These are phyloP conservation scores for Carallia pectinifolia DNA, from an alignment of 345 rosid species.

Conservation along the genomic window DNA sequence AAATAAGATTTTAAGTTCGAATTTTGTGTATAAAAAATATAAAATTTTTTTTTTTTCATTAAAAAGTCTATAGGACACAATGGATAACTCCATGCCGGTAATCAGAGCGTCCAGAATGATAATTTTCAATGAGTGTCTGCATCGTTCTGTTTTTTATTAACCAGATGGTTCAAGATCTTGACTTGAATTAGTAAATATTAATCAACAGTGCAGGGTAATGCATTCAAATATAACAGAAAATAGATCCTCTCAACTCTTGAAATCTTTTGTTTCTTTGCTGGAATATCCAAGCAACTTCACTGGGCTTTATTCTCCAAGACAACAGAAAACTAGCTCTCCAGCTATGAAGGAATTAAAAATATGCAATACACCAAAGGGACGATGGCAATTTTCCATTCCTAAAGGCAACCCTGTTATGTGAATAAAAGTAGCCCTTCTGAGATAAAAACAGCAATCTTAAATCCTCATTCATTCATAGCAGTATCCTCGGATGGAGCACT, in stretches of 20 bases:
- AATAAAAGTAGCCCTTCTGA: conserved; percentile 15
- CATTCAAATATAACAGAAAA: conserved; percentile 1
- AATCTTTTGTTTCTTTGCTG: conserved; percentile 19
- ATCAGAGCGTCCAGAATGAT: too few relatives aligned
- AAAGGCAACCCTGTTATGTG: conserved; percentile 13
- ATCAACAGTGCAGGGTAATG: neutral
- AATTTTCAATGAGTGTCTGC: too few relatives aligned
- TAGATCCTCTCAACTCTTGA: conserved; percentile 16
- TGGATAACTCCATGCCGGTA: too few relatives aligned
- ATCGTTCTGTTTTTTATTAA: too few relatives aligned
- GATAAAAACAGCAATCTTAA: neutral
- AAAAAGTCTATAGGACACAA: too few relatives aligned
- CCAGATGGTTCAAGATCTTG: too few relatives aligned
- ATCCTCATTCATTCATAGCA: conserved; percentile 15
- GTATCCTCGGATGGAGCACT: conserved; percentile 59
- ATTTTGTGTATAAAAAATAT: too few relatives aligned
- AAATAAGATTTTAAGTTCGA: too few relatives aligned
- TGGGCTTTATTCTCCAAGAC: conserved; percentile 32
- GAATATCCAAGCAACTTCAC: conserved; percentile 23
- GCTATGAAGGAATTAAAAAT: conserved; percentile 33
- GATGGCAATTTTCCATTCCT: conserved; percentile 31
- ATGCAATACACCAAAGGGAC: conserved; percentile 23
- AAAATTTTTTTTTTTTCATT: too few relatives aligned
- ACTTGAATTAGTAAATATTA: too few relatives aligned
- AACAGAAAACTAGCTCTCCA: conserved; percentile 27